Evolutionary conservation across 2,329 filamentous ascomycete genomes (phyloP).

Genomic region (Nemania diffusa): DNA sequence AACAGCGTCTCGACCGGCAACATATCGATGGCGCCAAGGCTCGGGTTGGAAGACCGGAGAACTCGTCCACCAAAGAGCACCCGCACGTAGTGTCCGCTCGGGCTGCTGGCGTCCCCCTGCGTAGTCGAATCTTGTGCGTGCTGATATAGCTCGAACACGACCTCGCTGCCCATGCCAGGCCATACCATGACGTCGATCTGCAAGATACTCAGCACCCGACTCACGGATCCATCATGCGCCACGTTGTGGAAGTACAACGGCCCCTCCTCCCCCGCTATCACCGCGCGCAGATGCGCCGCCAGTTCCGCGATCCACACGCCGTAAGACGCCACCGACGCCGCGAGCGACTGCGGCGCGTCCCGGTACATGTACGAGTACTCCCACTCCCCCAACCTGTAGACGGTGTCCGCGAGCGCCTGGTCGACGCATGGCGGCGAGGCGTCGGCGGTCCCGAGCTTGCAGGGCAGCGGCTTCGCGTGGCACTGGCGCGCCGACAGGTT

Average conservation of each 20-base stretch:
- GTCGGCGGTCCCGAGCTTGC: constrained; percentile 60
- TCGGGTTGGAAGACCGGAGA: constrained; percentile 74
- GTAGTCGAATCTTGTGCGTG: constrained; percentile 10
- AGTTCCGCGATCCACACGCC: constrained; percentile 82
- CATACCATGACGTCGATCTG: constrained; percentile 82
- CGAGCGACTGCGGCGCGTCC: constrained; percentile 69
- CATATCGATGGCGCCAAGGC: constrained; percentile 76
- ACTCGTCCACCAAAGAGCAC: constrained; percentile 77
- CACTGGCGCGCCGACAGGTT: constrained; percentile 84
- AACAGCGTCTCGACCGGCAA: constrained; percentile 72
- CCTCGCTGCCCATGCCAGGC: constrained; percentile 84
- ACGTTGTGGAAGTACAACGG: constrained; percentile 77
- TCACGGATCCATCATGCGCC: constrained; percentile 80
- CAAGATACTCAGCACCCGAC: constrained; percentile 73
- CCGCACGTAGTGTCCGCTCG: constrained; percentile 63
- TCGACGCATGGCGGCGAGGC: constrained; percentile 66
- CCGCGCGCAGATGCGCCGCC: constrained; percentile 69
- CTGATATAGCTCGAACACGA: constrained; percentile 78
- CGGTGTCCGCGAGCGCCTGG: constrained; percentile 70
- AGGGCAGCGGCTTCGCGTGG: constrained; percentile 77
- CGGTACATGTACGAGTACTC: constrained; percentile 85
- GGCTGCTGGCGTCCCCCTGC: constrained; percentile 26
- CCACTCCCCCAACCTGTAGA: constrained; percentile 81
- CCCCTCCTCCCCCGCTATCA: constrained; percentile 53
- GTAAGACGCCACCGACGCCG: constrained; percentile 68